Conservation (phyloP, 108 stramenopile genomes). For the Discostella stelligeroides region DNA sequence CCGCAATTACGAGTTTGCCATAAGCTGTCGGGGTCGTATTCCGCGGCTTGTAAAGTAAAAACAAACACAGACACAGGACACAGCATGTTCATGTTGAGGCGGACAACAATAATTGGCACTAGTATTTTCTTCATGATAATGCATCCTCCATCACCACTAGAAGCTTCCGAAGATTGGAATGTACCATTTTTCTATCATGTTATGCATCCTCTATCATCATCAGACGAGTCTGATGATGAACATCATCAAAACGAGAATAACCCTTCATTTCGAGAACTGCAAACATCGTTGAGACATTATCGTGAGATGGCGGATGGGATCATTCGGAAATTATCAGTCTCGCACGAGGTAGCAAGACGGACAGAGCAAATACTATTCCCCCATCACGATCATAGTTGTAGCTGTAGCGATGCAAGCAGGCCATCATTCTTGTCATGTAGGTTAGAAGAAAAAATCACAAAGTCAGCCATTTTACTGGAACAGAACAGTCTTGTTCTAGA, state of each 20-base stretch:
- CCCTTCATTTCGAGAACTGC: constrained; percentile 34
- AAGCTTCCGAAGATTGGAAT: neutral
- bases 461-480: constrained; percentile 37
- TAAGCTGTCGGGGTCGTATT: too few relatives aligned
- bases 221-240: neutral
- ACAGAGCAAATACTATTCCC: constrained; percentile 32
- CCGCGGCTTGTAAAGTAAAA: too few relatives aligned
- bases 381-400: neutral
- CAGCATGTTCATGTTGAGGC: too few relatives aligned
- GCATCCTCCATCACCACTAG: too few relatives aligned
- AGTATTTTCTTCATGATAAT: too few relatives aligned
- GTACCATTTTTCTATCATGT: neutral
- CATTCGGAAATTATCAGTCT: constrained; percentile 29
- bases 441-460: constrained; percentile 42
- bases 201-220: neutral
- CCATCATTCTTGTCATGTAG: constrained; percentile 28
- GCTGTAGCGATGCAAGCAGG: neutral
- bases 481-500: constrained; percentile 40
- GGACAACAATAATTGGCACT: too few relatives aligned
- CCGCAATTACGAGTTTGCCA: too few relatives aligned
- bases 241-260: neutral
- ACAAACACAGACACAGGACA: too few relatives aligned
- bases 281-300: constrained; percentile 35
- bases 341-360: constrained; percentile 46
- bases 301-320: constrained; percentile 35